phyloP scores from a whole-genome alignment of 2,329 filamentous ascomycete species.

The Pseudopithomyces chartarum region DNA sequence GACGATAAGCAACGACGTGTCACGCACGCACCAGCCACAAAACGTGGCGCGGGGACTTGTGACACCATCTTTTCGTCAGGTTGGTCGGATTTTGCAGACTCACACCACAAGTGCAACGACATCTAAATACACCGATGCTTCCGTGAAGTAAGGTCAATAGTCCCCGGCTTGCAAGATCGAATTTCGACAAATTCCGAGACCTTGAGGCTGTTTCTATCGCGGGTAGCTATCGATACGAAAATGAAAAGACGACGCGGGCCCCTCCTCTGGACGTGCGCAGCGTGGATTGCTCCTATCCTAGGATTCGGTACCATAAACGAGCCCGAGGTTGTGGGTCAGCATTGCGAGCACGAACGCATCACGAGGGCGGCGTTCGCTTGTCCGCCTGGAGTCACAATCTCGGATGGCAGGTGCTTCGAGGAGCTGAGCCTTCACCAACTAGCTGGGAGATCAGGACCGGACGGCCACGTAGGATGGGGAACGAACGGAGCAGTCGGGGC shows the following conservation, averaged over 20 bases:
- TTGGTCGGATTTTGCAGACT: background rate
- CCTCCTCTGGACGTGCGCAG: background rate
- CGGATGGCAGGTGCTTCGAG: slow-evolving; percentile 29
- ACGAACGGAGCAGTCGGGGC: slow-evolving; percentile 31
- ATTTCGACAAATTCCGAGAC: background rate
- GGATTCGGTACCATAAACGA: slow-evolving; percentile 31
- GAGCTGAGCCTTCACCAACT: slow-evolving; percentile 24
- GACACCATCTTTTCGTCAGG: slow-evolving; percentile 1
- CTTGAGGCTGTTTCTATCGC: slow-evolving; percentile 1
- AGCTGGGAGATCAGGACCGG: slow-evolving; percentile 23
- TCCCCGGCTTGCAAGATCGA: background rate
- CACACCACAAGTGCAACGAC: background rate
- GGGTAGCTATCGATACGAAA: slow-evolving; percentile 5
- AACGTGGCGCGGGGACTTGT: background rate
- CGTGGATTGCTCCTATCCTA: background rate
- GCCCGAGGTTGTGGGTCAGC: slow-evolving; percentile 25
- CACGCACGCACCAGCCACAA: slow-evolving; percentile 3
- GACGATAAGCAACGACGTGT: background rate
- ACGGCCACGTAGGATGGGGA: slow-evolving; percentile 23
- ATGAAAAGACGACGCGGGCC: slow-evolving; percentile 1
- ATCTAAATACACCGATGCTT: background rate
- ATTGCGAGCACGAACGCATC: slow-evolving; percentile 32
- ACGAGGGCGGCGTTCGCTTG: slow-evolving; percentile 28
- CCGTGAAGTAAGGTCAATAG: background rate
- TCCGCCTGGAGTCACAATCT: slow-evolving; percentile 12